These are phyloP conservation scores for thale cress (Arabidopsis thaliana) DNA, from an alignment of 345 rosid genomes.

Conservation along the genomic window DNA sequence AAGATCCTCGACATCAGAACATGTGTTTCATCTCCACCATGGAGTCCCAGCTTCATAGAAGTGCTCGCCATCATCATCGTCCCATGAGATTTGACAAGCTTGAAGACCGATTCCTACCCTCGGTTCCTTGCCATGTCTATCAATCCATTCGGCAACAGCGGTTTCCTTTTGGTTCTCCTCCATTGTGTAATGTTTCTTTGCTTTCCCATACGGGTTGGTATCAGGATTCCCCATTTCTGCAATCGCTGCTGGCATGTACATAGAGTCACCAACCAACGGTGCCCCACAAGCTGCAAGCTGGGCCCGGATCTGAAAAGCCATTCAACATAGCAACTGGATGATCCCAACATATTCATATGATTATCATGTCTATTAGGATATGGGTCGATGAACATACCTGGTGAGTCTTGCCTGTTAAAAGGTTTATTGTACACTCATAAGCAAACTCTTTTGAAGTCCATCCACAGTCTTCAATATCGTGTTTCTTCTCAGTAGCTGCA, in stretches of 20 bases:
- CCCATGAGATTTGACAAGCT: constrained; percentile 94
- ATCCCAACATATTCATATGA: constrained; percentile 4
- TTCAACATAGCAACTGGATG: not conserved
- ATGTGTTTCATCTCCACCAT: constrained; percentile 67
- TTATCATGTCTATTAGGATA: not conserved
- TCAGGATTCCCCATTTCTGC: constrained; percentile 67
- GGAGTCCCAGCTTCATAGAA: constrained; percentile 79
- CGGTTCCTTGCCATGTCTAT: constrained; percentile 79
- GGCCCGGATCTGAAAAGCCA: constrained; percentile 67
- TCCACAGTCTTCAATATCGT: constrained; percentile 63
- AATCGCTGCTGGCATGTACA: constrained; percentile 88
- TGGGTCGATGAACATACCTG: constrained; percentile 57
- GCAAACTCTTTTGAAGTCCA: constrained; percentile 72
- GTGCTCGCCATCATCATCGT: constrained; percentile 68
- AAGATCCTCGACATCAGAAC: not conserved
- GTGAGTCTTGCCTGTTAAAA: constrained; percentile 93
- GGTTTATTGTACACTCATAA: constrained; percentile 86
- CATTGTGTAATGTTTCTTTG: constrained; percentile 38
- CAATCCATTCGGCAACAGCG: constrained; percentile 70
- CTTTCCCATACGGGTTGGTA: constrained; percentile 75
- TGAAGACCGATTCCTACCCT: constrained; percentile 80
- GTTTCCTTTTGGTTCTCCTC: constrained; percentile 55
- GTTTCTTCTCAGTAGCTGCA: constrained; percentile 54
- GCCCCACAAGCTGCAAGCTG: constrained; percentile 92
- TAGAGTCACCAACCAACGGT: constrained; percentile 88